Evolutionary conservation across 352 stramenopile genomes (phyloP).

Genomic region (Phytophthora citrophthora): DNA sequence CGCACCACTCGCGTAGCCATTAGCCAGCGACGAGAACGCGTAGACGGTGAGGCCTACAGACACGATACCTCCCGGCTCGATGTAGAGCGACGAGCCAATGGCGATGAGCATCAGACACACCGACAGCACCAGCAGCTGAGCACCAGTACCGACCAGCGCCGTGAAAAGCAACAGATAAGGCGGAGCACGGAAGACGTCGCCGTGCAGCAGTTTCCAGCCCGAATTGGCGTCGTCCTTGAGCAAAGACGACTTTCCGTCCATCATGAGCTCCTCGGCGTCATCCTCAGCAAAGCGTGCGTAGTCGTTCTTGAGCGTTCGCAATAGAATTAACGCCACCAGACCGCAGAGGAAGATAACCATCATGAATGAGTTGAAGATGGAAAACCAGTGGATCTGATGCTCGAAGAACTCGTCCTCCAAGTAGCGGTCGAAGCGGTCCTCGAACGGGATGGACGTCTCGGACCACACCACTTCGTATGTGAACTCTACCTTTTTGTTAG

Average conservation of each 20-base stretch:
- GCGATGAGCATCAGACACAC: slow-evolving; percentile 96
- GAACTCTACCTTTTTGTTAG: slow-evolving; percentile 93
- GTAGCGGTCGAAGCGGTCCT: slow-evolving; percentile 97
- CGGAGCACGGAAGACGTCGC: slow-evolving; percentile 95
- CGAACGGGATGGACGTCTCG: slow-evolving; percentile 92
- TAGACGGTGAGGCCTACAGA: slow-evolving; percentile 96
- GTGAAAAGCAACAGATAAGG: slow-evolving; percentile 94
- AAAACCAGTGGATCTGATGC: slow-evolving; percentile 99
- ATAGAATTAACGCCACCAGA: slow-evolving; percentile 93
- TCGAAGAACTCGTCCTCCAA: slow-evolving; percentile 99
- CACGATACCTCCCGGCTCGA: slow-evolving; percentile 96
- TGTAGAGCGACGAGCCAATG: slow-evolving; percentile 95
- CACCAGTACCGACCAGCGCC: slow-evolving; percentile 96
- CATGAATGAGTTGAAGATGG: slow-evolving; percentile 98
- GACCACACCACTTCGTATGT: slow-evolving; percentile 95
- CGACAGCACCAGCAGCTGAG: slow-evolving; percentile 95
- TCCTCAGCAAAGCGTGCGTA: slow-evolving; percentile 92
- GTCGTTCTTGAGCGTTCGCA: slow-evolving; percentile 95
- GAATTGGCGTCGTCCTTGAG: slow-evolving; percentile 86
- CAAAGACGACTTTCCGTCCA: slow-evolving; percentile 82
- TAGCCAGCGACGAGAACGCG: slow-evolving; percentile 91
- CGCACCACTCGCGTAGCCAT: slow-evolving; percentile 89
- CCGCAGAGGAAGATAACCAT: slow-evolving; percentile 97
- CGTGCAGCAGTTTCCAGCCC: slow-evolving; percentile 97
- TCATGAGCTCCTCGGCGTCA: slow-evolving; percentile 87